A percentile compares a stretch with the other conserved stretches of the same genome.
Conservation (phyloP, 495 filamentous ascomycete genomes). For the Tetracladium marchalianum region DNA sequence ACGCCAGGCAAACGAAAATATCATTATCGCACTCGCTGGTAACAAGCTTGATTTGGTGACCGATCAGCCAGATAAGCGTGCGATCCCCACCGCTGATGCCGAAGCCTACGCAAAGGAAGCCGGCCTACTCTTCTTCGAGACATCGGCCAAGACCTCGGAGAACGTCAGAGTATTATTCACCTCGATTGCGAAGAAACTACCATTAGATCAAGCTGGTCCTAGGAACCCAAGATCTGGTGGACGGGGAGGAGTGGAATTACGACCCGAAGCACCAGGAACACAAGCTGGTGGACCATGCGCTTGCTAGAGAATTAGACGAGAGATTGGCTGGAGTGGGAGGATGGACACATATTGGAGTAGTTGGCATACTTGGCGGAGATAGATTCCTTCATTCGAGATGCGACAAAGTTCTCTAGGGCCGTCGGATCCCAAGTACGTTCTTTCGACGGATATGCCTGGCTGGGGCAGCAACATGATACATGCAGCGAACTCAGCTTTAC, state of each 20-base stretch:
- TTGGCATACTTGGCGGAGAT: no score
- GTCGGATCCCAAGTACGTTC: neutral
- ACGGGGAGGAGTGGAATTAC: slow-evolving; percentile 70
- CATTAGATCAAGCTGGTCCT: slow-evolving; percentile 86
- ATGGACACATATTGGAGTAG: no score
- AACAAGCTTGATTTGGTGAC: slow-evolving; percentile 95
- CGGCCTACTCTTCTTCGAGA: slow-evolving; percentile 92
- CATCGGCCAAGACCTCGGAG: slow-evolving; percentile 90
- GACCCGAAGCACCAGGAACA: slow-evolving; percentile 67
- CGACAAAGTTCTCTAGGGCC: neutral
- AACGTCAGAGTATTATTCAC: slow-evolving; percentile 95
- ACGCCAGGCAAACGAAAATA: slow-evolving; percentile 97
- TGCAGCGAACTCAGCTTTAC: slow-evolving; percentile 10
- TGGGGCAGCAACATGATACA: slow-evolving; percentile 2
- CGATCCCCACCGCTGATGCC: slow-evolving; percentile 77
- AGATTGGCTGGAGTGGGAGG: no score
- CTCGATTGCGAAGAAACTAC: slow-evolving; percentile 94
- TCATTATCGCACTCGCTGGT: slow-evolving; percentile 93
- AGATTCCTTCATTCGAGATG: neutral
- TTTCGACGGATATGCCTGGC: slow-evolving; percentile 6
- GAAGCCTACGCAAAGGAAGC: slow-evolving; percentile 92
- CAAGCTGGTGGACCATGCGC: slow-evolving; percentile 65
- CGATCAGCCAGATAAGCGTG: slow-evolving; percentile 86
- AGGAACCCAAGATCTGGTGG: slow-evolving; percentile 67
- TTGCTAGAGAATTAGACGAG: slow-evolving; percentile 40